Base-by-base conservation (phyloP, 1,284 basidiomycete species). In the Cutaneotrichosporon daszewskae region DNA sequence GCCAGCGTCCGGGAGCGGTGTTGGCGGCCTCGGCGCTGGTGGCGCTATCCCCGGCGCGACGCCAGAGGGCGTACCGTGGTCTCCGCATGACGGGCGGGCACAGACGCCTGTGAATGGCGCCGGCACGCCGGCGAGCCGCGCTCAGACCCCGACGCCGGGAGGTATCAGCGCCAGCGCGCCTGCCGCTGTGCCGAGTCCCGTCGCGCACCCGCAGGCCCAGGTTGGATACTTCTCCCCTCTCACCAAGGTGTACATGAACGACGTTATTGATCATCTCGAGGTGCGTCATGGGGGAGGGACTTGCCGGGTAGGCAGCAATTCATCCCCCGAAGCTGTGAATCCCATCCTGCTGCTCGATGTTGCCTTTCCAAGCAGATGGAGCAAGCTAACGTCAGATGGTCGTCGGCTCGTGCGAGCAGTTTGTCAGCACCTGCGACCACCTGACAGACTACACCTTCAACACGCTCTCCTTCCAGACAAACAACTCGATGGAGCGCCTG, bases 361-460 rank as follows among this genome's bases (percentile, higher is more conserved):
- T n/a, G n/a, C n/a, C n/a, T n/a, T n/a, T n/a, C n/a, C n/a, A n/a
- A n/a, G n/a, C n/a, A n/a, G n/a, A 12, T 25, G 6, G 5, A 17
- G 3, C 14, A 11, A 6, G 16, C 49, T 47, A n/a, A 47, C 49
- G 3, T 7, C 45, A 51, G 49, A 52, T 64, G 36, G 59, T 69
- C n/a, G 57, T 67, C 5, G 56, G 57, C n/a, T 55, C 55, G 9
- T 47, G 69, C 41, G 68, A 71, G 36, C 68, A 69, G 44, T 70
- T 64, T 40, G 62, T 65, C 9, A 58, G 61, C 35, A 68, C 64
- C 1, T 67, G 64, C 29, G 68, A 72, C 42, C 66, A 70, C 52
- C 44, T 72, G 42, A 69, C 68, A 9, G 65, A 68, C 52, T 72
- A 69, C 47, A 64, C 67, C 22, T 72, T 72, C 52, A 69, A 69